These are phyloP conservation scores for Blastobotrys terrestris DNA, from an alignment of 805 yeast species.

Conservation along the genomic window DNA sequence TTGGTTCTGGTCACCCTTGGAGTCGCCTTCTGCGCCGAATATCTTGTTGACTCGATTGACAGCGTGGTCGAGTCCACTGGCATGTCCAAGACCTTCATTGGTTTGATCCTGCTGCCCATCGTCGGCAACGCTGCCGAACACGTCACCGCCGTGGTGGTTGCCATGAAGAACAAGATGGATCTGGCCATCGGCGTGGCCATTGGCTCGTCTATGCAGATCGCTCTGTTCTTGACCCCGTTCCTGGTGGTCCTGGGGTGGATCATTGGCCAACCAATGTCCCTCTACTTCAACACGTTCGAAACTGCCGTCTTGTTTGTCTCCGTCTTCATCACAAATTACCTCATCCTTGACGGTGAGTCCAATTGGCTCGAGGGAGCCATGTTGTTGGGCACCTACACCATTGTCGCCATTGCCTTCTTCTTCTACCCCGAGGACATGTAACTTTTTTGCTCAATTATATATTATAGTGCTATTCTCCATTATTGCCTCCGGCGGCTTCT, in stretches of 20 bases:
- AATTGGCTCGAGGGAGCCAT: constrained; percentile 97
- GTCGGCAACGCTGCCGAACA: constrained; percentile 99
- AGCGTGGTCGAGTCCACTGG: constrained; percentile 78
- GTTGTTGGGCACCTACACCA: constrained; percentile 78
- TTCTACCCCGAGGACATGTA: constrained; percentile 58
- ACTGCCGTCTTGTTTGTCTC: constrained; percentile 87
- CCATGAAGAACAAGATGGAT: constrained; percentile 95
- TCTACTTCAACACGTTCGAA: constrained; percentile 88
- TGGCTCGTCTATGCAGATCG: constrained; percentile 93
- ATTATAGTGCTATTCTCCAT: not conserved
- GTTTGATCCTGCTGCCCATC: constrained; percentile 87
- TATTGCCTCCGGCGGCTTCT: not conserved
- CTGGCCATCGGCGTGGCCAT: constrained; percentile 95
- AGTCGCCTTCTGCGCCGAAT: constrained; percentile 90
- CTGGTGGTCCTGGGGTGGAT: constrained; percentile 93
- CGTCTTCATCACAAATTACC: constrained; percentile 79
- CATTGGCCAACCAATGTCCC: constrained; percentile 84
- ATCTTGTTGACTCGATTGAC: constrained; percentile 89
- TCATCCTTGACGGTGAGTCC: constrained; percentile 88
- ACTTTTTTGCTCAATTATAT: no score
- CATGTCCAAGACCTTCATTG: constrained; percentile 89
- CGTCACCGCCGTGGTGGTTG: constrained; percentile 92
- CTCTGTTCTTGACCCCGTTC: constrained; percentile 91
- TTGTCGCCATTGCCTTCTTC: constrained; percentile 85
- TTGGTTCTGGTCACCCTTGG: constrained; percentile 63